Percentiles rank a stretch among this genome's conserved stretches.
These are phyloP conservation scores for Acer yangbiense DNA, from an alignment of 345 rosid species.

Conservation along the genomic window DNA sequence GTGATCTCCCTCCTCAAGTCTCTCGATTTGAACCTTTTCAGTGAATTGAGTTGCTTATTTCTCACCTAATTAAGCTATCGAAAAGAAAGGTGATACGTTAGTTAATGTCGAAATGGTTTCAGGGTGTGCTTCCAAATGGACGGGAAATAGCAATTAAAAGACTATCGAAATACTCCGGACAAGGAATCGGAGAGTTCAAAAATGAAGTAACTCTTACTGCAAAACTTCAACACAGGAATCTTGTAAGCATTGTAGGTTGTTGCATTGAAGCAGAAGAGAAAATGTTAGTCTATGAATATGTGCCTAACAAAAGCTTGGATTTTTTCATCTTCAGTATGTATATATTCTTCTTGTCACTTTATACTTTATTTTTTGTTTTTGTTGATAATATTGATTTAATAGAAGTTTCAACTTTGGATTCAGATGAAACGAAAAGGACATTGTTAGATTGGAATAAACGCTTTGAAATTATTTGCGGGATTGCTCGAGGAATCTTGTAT, in stretches of 20 bases:
- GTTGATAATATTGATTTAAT: neutral
- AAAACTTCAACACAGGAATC: constrained; percentile 73
- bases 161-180: constrained; percentile 24
- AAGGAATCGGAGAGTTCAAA: constrained; percentile 44
- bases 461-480: constrained; percentile 51
- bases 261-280: constrained; percentile 35
- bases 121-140: constrained; percentile 38
- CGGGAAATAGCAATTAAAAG: constrained; percentile 42
- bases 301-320: constrained; percentile 49
- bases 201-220: constrained; percentile 43
- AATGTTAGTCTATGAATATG: constrained; percentile 44
- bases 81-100: neutral
- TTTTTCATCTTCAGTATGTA: constrained; percentile 32
- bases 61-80: too few species aligned
- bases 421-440: constrained; percentile 42
- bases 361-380: neutral
- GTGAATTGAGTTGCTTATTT: too few species aligned
- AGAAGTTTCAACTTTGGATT: neutral
- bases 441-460: constrained; percentile 56
- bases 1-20: neutral
- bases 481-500: constrained; percentile 73
- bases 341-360: neutral
- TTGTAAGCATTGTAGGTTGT: constrained; percentile 67
- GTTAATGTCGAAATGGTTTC: neutral
- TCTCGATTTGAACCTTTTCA: neutral